Conservation (phyloP, 768 basidiomycete species). For the Polyporus arcularius region DNA sequence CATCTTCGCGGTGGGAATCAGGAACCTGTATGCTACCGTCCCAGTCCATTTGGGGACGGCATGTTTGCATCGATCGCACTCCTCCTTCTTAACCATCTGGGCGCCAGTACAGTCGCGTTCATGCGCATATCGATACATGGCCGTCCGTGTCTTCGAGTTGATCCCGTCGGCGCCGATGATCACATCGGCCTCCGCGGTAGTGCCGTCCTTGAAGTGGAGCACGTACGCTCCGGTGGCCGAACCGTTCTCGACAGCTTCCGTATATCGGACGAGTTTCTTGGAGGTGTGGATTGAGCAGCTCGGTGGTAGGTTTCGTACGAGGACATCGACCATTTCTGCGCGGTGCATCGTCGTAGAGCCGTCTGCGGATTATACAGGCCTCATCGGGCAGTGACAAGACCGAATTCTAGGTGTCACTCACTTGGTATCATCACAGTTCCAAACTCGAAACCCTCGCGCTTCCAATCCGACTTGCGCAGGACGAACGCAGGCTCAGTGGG, state of each 20-base stretch:
- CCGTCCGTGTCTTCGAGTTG: conserved; percentile 25
- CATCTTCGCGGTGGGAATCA: conserved; percentile 27
- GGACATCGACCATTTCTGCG: conserved; percentile 27
- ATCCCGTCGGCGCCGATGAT: conserved; percentile 33
- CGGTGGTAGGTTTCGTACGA: conserved; percentile 21
- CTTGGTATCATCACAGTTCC: conserved; percentile 25
- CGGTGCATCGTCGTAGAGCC: conserved; percentile 29
- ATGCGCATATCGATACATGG: conserved; percentile 23
- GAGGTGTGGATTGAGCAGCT: conserved; percentile 22
- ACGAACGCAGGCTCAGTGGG: conserved; percentile 24
- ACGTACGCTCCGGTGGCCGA: neutral
- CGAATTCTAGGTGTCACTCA: conserved; percentile 5
- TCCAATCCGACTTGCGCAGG: conserved; percentile 24
- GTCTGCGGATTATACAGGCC: conserved; percentile 4
- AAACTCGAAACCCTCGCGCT: conserved; percentile 22
- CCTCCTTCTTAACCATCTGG: neutral
- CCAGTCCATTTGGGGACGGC: conserved; percentile 30
- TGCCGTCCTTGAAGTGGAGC: conserved; percentile 26
- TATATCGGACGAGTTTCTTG: conserved; percentile 26
- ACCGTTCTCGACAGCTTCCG: neutral
- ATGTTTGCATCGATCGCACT: conserved; percentile 13
- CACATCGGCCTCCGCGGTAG: conserved; percentile 25
- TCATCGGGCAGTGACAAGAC: neutral
- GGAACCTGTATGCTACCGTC: conserved; percentile 26
- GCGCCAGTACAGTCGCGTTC: conserved; percentile 7